These are phyloP conservation scores for Dalbergia cochinchinensis DNA, from an alignment of 306 rosid species.

Conservation along the genomic window DNA sequence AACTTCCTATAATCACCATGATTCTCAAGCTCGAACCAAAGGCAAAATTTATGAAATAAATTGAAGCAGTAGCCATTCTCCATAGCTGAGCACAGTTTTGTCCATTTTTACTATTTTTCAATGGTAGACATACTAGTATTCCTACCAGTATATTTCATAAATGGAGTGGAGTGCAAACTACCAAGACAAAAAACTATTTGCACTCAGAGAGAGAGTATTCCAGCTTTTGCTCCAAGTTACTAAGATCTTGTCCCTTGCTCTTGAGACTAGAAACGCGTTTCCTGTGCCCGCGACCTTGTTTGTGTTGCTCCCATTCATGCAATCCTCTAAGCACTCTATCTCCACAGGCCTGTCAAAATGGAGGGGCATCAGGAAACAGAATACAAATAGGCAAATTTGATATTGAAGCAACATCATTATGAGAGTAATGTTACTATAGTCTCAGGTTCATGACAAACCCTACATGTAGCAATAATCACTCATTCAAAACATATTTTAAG, in stretches of 20 bases:
- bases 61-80: background rate
- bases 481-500: no score
- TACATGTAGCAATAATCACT: no score
- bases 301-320: slow-evolving; percentile 95
- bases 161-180: slow-evolving; percentile 9
- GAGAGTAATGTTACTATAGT: no score
- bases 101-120: background rate
- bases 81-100: background rate
- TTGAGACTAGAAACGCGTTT: slow-evolving; percentile 72
- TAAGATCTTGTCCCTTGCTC: slow-evolving; percentile 56
- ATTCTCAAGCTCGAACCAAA: background rate
- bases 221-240: slow-evolving; percentile 41
- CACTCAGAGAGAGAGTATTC: slow-evolving; percentile 17
- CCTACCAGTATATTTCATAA: background rate
- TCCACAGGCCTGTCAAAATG: slow-evolving; percentile 76
- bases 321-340: slow-evolving; percentile 82
- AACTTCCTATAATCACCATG: background rate
- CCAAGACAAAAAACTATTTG: slow-evolving; percentile 10
- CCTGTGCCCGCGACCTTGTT: slow-evolving; percentile 78
- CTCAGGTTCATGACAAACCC: no score
- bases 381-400: background rate
- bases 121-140: background rate
- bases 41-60: background rate
- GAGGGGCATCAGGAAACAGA: slow-evolving; percentile 30
- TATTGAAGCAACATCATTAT: background rate